These are phyloP conservation scores for Novymonas esmeraldas DNA, from an alignment of 208 protist genomes.

Conservation along the genomic window DNA sequence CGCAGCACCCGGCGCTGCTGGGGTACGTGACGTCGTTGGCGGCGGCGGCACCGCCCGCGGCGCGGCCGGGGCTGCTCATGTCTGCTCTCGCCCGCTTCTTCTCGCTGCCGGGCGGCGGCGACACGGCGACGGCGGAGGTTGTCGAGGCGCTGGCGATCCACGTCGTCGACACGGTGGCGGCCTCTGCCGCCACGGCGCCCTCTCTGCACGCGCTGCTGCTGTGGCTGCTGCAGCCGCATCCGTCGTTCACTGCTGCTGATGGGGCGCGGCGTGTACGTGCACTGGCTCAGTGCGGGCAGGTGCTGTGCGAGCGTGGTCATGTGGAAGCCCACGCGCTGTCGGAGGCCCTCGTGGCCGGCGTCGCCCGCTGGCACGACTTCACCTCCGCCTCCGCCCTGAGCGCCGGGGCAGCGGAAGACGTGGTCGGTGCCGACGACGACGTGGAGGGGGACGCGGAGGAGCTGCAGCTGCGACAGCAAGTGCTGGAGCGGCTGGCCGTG, in stretches of 20 bases:
- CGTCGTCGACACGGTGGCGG: conserved; percentile 14
- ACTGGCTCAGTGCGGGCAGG: conserved; percentile 35
- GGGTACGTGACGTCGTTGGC: conserved; percentile 28
- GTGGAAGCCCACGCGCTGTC: conserved; percentile 12
- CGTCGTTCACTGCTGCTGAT: conserved; percentile 25
- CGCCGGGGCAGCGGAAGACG: not conserved
- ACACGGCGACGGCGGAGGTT: conserved; percentile 19
- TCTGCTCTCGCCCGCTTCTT: conserved; percentile 23
- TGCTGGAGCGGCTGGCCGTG: conserved; percentile 44
- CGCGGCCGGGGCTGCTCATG: conserved; percentile 30
- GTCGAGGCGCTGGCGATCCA: not conserved
- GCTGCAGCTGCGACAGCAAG: conserved; percentile 2
- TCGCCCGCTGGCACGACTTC: conserved; percentile 37
- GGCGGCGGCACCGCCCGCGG: conserved; percentile 11
- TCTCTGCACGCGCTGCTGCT: conserved; percentile 13
- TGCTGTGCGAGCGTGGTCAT: conserved; percentile 25
- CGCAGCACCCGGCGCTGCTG: conserved; percentile 29
- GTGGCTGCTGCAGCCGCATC: conserved; percentile 36
- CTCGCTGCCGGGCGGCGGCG: conserved; percentile 3
- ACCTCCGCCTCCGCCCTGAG: conserved; percentile 21
- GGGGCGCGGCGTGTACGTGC: conserved; percentile 29
- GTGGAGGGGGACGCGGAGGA: conserved; percentile 20
- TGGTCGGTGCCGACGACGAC: not conserved
- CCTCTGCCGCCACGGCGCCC: not conserved
- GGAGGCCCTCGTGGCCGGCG: conserved; percentile 27